A percentile compares a stretch with the other conserved stretches of the same genome.
phyloP scores from a whole-genome alignment of 176 grass and related monocot genomes.

The Neostapfia colusana region DNA sequence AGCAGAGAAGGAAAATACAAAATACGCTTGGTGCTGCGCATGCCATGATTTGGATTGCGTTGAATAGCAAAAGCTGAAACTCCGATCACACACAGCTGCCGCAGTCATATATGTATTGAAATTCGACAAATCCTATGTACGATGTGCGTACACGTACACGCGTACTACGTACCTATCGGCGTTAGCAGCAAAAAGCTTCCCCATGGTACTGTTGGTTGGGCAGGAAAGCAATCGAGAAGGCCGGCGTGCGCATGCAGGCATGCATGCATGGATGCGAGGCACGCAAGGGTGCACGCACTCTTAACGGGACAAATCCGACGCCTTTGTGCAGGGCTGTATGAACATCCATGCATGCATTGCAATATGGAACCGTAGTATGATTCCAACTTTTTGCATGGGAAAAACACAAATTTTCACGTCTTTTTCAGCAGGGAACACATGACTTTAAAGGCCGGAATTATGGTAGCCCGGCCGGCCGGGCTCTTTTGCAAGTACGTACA shows the following conservation, averaged over 20 bases:
- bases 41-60: neutral
- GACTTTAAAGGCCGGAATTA: constrained; percentile 47
- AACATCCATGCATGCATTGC: neutral
- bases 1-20: constrained; percentile 11
- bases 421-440: constrained; percentile 55
- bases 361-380: neutral
- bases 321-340: constrained; percentile 42
- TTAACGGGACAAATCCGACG: constrained; percentile 41
- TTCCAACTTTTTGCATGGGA: constrained; percentile 51
- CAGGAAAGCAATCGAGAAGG: constrained; percentile 36
- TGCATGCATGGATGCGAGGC: constrained; percentile 5
- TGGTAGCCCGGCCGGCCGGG: constrained; percentile 8
- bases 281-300: constrained; percentile 43
- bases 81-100: neutral
- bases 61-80: neutral
- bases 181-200: neutral
- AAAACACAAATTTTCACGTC: constrained; percentile 47
- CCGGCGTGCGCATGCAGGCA: constrained; percentile 36
- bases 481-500: constrained; percentile 41
- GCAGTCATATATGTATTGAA: neutral
- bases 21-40: neutral
- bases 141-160: neutral
- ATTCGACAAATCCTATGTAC: neutral
- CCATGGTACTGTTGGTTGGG: neutral
- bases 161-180: neutral